Percentiles rank a stretch among this genome's conserved stretches.
Conservation (phyloP, 192 early-diverging fungal species). For the Coemansia reversa region DNA sequence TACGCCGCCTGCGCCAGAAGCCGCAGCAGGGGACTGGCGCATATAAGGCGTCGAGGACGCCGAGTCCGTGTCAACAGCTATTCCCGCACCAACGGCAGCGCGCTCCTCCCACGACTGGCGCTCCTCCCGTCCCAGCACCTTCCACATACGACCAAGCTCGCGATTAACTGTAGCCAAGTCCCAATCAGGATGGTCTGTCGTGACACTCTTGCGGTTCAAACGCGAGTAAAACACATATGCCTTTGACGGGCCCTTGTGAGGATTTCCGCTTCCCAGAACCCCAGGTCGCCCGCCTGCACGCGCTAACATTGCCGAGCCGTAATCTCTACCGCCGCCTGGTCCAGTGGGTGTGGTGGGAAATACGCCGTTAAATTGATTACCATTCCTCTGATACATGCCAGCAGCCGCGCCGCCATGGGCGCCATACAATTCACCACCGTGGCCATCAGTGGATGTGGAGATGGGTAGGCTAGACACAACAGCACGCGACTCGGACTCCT, state of each 20-base stretch:
- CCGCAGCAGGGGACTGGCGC: conserved; percentile 21
- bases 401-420: conserved; percentile 1
- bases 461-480: not conserved
- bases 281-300: conserved; percentile 17
- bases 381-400: conserved; percentile 25
- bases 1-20: conserved; percentile 1
- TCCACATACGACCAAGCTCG: conserved; percentile 55
- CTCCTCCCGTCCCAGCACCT: conserved; percentile 36
- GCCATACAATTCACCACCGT: not conserved
- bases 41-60: conserved; percentile 19
- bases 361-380: conserved; percentile 23
- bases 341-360: conserved; percentile 4
- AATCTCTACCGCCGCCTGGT: conserved; percentile 3
- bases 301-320: conserved; percentile 1
- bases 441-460: not conserved
- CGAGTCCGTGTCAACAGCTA: conserved; percentile 11
- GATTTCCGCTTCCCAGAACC: conserved; percentile 20
- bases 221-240: conserved; percentile 52
- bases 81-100: conserved; percentile 20
- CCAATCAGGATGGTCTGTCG: conserved; percentile 42
- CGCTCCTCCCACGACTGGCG: conserved; percentile 44
- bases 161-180: conserved; percentile 51
- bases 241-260: conserved; percentile 53
- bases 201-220: conserved; percentile 37
- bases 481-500: conserved; percentile 40